phyloP scores from a whole-genome alignment of 495 filamentous ascomycete species.

The Trypethelium eluteriae region DNA sequence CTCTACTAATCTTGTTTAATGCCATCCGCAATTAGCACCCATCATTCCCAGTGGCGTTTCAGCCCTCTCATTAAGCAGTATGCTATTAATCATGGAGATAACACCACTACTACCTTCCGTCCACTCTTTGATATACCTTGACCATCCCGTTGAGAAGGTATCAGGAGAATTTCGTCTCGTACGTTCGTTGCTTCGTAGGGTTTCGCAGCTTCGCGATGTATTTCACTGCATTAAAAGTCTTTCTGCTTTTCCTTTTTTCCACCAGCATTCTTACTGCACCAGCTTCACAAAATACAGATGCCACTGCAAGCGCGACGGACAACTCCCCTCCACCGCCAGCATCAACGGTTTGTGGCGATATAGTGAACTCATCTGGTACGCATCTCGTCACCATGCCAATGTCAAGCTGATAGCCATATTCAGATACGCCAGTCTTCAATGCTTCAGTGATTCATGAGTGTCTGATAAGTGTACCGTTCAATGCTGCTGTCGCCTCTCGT shows the following conservation, averaged over 20 bases:
- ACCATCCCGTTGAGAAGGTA: not conserved
- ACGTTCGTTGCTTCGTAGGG: not conserved
- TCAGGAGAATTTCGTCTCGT: not conserved
- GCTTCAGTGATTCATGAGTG: slow-evolving; percentile 40
- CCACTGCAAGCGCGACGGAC: not conserved
- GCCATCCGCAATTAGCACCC: too few relatives aligned
- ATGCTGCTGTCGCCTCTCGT: slow-evolving; percentile 41
- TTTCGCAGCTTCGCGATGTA: not conserved
- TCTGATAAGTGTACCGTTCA: slow-evolving; percentile 49
- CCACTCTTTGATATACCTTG: not conserved
- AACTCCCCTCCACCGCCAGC: not conserved
- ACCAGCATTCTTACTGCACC: not conserved
- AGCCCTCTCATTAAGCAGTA: not conserved
- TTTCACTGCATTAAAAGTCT: not conserved
- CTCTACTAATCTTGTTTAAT: too few relatives aligned
- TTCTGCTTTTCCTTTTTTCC: not conserved
- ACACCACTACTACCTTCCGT: not conserved
- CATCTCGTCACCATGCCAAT: not conserved
- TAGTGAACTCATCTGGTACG: slow-evolving; percentile 5
- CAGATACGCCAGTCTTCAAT: not conserved
- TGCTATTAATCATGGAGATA: too few relatives aligned
- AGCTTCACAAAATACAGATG: not conserved
- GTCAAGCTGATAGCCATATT: not conserved
- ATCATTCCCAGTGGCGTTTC: not conserved
- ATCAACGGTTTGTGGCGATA: slow-evolving; percentile 12